Evolutionary conservation across 805 yeast genomes (phyloP).

Genomic region (Kuraishia capsulata): DNA sequence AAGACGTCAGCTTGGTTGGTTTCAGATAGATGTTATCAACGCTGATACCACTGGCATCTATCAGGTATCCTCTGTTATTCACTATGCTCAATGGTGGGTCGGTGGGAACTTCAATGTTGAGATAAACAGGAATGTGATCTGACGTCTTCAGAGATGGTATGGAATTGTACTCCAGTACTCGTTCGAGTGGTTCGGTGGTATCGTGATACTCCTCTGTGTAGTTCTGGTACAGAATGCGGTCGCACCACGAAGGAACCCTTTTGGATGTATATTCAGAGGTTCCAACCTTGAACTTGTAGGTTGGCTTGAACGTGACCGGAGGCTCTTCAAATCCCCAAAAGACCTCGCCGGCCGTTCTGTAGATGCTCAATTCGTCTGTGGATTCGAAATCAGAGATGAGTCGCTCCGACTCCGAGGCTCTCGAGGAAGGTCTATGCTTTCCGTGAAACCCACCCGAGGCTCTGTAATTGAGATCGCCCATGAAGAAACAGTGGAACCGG

Average conservation of each 20-base stretch:
- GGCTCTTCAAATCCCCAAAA: slow-evolving; percentile 63
- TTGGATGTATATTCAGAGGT: slow-evolving; percentile 39
- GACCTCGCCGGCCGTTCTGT: slow-evolving; percentile 31
- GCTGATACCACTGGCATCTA: slow-evolving; percentile 14
- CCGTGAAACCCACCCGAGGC: slow-evolving; percentile 22
- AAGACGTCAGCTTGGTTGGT: slow-evolving; percentile 13
- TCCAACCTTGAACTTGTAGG: slow-evolving; percentile 58
- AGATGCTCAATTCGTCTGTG: slow-evolving; percentile 41
- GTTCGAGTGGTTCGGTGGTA: slow-evolving; percentile 1
- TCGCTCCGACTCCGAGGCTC: slow-evolving; percentile 15
- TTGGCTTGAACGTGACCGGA: slow-evolving; percentile 61
- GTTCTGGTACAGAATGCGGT: slow-evolving; percentile 56
- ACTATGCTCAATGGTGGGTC: slow-evolving; percentile 28
- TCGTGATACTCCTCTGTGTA: slow-evolving; percentile 20
- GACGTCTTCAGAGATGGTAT: slow-evolving; percentile 41
- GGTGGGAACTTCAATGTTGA: slow-evolving; percentile 40
- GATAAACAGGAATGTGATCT: slow-evolving; percentile 76
- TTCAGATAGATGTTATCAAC: slow-evolving; percentile 15
- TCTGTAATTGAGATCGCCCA: slow-evolving; percentile 87
- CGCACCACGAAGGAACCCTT: slow-evolving; percentile 87
- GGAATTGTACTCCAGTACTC: slow-evolving; percentile 31
- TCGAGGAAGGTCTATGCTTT: slow-evolving; percentile 3
- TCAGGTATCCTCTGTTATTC: slow-evolving; percentile 15
- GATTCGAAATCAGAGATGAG: slow-evolving; percentile 9
- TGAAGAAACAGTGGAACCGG: slow-evolving; percentile 49